Evolutionary conservation across 495 filamentous ascomycete species (phyloP), one percentile per base, ranked within the genome.

Genomic region (Cercophora scortea): DNA sequence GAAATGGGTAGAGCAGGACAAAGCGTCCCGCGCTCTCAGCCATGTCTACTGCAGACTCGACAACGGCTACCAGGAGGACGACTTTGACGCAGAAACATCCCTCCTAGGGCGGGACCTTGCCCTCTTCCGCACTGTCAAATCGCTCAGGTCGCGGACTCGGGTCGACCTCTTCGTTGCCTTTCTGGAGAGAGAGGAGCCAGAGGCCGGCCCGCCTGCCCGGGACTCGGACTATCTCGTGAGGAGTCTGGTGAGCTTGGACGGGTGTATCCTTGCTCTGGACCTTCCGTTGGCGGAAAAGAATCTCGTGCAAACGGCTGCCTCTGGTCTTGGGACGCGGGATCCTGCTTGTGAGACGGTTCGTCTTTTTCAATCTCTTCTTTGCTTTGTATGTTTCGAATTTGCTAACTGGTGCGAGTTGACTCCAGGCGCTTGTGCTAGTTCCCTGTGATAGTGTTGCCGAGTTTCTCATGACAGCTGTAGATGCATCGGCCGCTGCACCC

Each of bases 371-470:
- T 32, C 42, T 9, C 36, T 36, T 35, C 32, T 36, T 4, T 47
- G 44, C 13, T 1, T 6, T 13, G 10, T 10, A 42, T 19, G 8
- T 6, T 25, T 25, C 5, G 25, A 25, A 2, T 25, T 25, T 25
- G 25, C 25, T 25, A 25, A 25, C 25, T 25, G 2, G 25, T 25
- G 2, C 5, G 25, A 25, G 25, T 25, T 2, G 25, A 25, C 3
- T 19, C 1, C 15, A 58, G 56, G 56, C 52, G 7, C 32, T 61
- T 15, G n/a, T 63, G 13, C 42, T 63, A 4, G 48, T 61, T 32
- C 47, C 58, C 7, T 47, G 55, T 35, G 61, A 61, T 48, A 56
- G 41, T 17, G 42, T 61, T 32, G 59, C 50, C n/a, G 54, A 57
- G 32, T 59, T 59, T 35, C 39, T 64, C 34, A 45, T 53, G 47